Conservation (phyloP, 495 filamentous ascomycete genomes). For the Aspergillus nidulans region DNA sequence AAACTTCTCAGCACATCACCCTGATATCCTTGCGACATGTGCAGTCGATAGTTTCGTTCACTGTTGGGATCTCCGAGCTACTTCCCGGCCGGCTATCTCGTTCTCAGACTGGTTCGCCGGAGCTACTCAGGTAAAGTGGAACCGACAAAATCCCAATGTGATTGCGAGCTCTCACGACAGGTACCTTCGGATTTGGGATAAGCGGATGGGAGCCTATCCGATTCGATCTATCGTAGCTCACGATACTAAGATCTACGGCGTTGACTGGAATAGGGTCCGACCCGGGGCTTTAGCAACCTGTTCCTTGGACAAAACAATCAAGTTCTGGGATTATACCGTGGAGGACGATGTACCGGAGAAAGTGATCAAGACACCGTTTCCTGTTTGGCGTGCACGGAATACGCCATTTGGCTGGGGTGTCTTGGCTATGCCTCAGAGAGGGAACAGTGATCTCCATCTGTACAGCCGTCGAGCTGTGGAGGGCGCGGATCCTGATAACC, state of each 20-base stretch:
- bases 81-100: constrained; percentile 68
- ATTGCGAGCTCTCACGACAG: constrained; percentile 88
- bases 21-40: constrained; percentile 84
- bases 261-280: constrained; percentile 86
- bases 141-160: constrained; percentile 76
- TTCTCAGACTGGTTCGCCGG: constrained; percentile 95
- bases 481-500: constrained; percentile 41
- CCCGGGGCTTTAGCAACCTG: constrained; percentile 74
- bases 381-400: constrained; percentile 89
- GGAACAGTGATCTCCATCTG: constrained; percentile 77
- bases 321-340: constrained; percentile 82
- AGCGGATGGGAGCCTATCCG: constrained; percentile 72
- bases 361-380: constrained; percentile 75
- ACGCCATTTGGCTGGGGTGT: constrained; percentile 87
- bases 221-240: constrained; percentile 83
- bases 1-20: constrained; percentile 92
- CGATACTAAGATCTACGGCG: constrained; percentile 91
- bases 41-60: constrained; percentile 90
- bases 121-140: constrained; percentile 95
- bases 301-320: constrained; percentile 87
- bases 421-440: constrained; percentile 86
- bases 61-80: constrained; percentile 83
- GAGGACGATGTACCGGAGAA: constrained; percentile 62
- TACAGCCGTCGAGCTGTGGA: constrained; percentile 64
- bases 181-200: constrained; percentile 86